Evolutionary conservation across 495 filamentous ascomycete species (phyloP), one percentile per base, ranked within the genome.

Genomic region (Schizothecium vesticola): DNA sequence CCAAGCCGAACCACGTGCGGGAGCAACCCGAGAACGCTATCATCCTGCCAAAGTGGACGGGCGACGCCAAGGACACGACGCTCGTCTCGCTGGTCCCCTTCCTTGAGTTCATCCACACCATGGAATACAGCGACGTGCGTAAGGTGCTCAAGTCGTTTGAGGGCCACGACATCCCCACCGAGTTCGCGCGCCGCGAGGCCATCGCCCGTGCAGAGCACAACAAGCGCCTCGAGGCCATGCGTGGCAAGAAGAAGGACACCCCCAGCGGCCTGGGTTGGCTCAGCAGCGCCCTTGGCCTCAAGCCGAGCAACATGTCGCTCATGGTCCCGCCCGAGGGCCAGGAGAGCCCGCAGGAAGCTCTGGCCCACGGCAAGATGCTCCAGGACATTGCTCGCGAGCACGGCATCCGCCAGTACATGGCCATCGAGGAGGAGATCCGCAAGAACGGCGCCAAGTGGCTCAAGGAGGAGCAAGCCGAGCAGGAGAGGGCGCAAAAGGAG

Each of bases 401-500:
- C 51, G 94, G 96, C 25, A 91, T 92, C 80, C 89, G 89, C 80
- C 89, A 92, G 76, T 98, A 98, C 80, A 86, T 96, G 81, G 76
- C 87, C 75, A 86, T 97, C 68, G 95, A 98, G 79, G 87, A 86
- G 74, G 88, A 97, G 80, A 95, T 99, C 75, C 84, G 89, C 56
- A 90, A 93, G 79, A 94, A 98, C 76, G 95, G 92, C 55, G 91
- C 92, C 81, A 92, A 93, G 79, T 96, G 93, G 92, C 82, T 98
- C 72, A 91, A 90, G 82, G 94, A 97, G 79, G 93, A 96, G 69
- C 88, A 92, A 78, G 93, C 51, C 24, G 21, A 57, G 25, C 51
- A 65, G 55, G 56, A 65, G 63, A 94, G 91, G 84, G 83, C 86
- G 67, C 88, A 90, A 71, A 90, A 96, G 70, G 93, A 96, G 80